A percentile compares a stretch with the other conserved stretches of the same genome.
Evolutionary conservation across 2,329 filamentous ascomycete genomes (phyloP).

Genomic region (Botryotinia globosa): DNA sequence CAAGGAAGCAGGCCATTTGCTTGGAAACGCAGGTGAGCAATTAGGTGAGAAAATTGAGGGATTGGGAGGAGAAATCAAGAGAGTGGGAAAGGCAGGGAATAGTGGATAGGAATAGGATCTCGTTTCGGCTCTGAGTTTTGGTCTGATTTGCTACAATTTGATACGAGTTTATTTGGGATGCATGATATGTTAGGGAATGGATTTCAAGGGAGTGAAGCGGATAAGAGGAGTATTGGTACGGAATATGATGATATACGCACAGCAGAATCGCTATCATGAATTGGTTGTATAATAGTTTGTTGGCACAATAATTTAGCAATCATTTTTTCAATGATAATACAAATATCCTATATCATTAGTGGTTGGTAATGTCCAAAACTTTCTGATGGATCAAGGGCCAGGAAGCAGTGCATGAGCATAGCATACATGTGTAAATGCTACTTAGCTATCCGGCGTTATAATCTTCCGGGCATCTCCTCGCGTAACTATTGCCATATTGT

Average conservation of each 20-base stretch:
- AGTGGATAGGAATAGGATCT: neutral
- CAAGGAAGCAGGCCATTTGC: constrained; percentile 33
- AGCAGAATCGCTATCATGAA: neutral
- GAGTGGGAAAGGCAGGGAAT: constrained; percentile 2
- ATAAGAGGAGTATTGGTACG: neutral
- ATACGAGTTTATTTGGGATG: neutral
- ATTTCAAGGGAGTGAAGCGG: neutral
- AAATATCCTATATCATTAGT: too few relatives aligned
- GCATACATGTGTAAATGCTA: neutral
- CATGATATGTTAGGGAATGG: neutral
- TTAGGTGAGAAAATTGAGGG: constrained; percentile 32
- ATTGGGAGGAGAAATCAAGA: constrained; percentile 27
- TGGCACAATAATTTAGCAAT: neutral
- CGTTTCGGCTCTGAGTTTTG: neutral
- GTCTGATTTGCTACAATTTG: neutral
- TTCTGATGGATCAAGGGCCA: too few relatives aligned
- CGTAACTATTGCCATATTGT: neutral
- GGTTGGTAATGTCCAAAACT: too few relatives aligned
- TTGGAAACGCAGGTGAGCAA: constrained; percentile 35
- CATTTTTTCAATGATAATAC: neutral
- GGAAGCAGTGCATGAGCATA: neutral
- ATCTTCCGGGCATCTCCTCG: neutral
- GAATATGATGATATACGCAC: neutral
- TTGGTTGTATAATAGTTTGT: neutral
- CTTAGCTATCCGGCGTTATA: neutral